Base-by-base conservation (phyloP, 139 green algal species). In the Picocystis salinarum region DNA sequence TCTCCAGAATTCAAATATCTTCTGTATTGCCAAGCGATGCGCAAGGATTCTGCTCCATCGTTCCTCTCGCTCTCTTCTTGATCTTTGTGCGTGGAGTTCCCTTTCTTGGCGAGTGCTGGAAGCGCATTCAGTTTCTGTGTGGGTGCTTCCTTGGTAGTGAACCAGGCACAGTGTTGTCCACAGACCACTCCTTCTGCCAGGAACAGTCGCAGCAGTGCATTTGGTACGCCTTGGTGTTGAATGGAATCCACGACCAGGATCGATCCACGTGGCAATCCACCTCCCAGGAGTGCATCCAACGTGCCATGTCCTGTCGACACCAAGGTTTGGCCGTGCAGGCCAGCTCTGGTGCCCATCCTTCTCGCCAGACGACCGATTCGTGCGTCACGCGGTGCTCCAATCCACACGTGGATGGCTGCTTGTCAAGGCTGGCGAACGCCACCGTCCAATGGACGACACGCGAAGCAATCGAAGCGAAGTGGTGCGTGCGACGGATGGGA, bases 21-120 rank as follows among this genome's bases (percentile, higher is more conserved):
- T 10, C 67, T 34, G 65, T 90, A 90, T 55, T 88, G 78, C 78
- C 78, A 90, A 4, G 78, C 78, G 18, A 90, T 90, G 2, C 65
- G 60, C 40, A 90, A 62, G n/a, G n/a, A n/a, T 17, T 71, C 52
- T 3, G 29, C 34, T 26, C 67, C 52, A 6, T 60, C 49, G 39
- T 62, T 24, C 12, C 48, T 39, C 28, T 45, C 28, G 24, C 34
- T 30, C 23, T 59, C 23, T 3, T 61, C 39, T 7, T 45, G 47
- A 19, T 33, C 17, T 22, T 62, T 40, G 6, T 30, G 40, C 18
- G 40, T 1, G 23, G 9, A 3, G 54, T 30, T 10, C 33, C 7
- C 2, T 20, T 33, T n/a, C 39, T 40, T 6, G 54, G 36, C 22
- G 28, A 33, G 28, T 46, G 25, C 23, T 47, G 30, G 6, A 59